A percentile compares a stretch with the other conserved stretches of the same genome.
These are phyloP conservation scores for Barbarea vulgaris DNA, from an alignment of 345 rosid species.

Conservation along the genomic window DNA sequence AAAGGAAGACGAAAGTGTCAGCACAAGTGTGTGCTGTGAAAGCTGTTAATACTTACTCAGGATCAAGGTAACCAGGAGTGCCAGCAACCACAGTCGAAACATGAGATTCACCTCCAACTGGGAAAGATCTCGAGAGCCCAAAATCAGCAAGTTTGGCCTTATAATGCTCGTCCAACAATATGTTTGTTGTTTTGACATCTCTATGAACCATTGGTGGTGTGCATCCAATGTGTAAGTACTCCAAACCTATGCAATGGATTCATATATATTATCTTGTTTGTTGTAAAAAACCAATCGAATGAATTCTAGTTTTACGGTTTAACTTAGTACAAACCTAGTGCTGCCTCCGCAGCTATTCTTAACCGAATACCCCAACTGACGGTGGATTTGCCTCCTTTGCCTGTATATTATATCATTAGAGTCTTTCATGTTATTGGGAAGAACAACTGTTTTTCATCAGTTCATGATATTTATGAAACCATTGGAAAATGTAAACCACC, in stretches of 20 bases:
- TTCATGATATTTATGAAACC: not conserved
- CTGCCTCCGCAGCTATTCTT: conserved; percentile 50
- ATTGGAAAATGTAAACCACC: not conserved
- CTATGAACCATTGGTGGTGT: conserved; percentile 50
- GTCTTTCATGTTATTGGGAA: not conserved
- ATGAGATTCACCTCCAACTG: conserved; percentile 40
- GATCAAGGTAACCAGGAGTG: conserved; percentile 54
- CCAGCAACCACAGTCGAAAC: conserved; percentile 36
- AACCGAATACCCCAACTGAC: conserved; percentile 49
- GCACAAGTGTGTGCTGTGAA: not conserved
- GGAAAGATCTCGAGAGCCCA: conserved; percentile 45
- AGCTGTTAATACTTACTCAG: conserved; percentile 42
- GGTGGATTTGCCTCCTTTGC: conserved; percentile 11
- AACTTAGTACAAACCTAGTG: conserved; percentile 41
- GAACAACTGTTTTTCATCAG: not conserved
- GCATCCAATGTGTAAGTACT: conserved; percentile 54
- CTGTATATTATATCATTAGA: conserved; percentile 10
- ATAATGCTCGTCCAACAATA: conserved; percentile 44
- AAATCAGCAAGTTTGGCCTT: conserved; percentile 55
- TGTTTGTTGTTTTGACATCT: conserved; percentile 53
- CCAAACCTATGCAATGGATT: conserved; percentile 38
- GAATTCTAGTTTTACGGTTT: not conserved
- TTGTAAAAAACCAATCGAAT: conserved; percentile 8
- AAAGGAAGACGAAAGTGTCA: not conserved
- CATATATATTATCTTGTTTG: not conserved